Evolutionary conservation across 495 filamentous ascomycete genomes (phyloP).

Genomic region (Penicillium diatomitis): DNA sequence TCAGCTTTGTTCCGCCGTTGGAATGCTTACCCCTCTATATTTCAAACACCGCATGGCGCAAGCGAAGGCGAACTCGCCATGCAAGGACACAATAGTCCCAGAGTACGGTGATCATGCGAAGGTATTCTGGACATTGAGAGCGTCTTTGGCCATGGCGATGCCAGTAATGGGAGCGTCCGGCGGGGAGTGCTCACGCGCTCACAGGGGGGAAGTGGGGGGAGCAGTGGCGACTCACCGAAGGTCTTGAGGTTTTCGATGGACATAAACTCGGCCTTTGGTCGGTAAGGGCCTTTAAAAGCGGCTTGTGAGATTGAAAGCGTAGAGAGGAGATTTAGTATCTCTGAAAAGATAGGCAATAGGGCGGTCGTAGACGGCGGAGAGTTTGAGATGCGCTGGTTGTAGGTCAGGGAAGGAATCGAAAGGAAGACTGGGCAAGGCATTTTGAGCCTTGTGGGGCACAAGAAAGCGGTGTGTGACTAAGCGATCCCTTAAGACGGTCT

Average conservation of each 20-base stretch:
- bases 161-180: not conserved
- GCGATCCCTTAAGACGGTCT: not conserved
- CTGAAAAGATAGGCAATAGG: conserved; percentile 22
- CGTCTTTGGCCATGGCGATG: too few relatives aligned
- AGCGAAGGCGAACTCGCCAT: conserved; percentile 2
- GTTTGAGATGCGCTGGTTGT: conserved; percentile 13
- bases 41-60: conserved; percentile 28
- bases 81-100: not conserved
- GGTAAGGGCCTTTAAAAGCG: conserved; percentile 34
- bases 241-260: conserved; percentile 99
- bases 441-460: conserved; percentile 29
- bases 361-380: conserved; percentile 11
- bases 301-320: conserved; percentile 22
- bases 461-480: conserved; percentile 34
- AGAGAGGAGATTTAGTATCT: conserved; percentile 32
- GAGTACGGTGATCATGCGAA: not conserved
- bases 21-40: conserved; percentile 6
- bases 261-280: conserved; percentile 74
- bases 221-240: conserved; percentile 66
- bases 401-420: conserved; percentile 18
- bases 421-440: conserved; percentile 30
- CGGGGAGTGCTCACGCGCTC: conserved; percentile 6
- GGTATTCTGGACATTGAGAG: not conserved
- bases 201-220: conserved; percentile 9
- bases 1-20: conserved; percentile 24